Base-by-base conservation (phyloP, 2,329 filamentous ascomycete species). In the Diaporthe velutina region DNA sequence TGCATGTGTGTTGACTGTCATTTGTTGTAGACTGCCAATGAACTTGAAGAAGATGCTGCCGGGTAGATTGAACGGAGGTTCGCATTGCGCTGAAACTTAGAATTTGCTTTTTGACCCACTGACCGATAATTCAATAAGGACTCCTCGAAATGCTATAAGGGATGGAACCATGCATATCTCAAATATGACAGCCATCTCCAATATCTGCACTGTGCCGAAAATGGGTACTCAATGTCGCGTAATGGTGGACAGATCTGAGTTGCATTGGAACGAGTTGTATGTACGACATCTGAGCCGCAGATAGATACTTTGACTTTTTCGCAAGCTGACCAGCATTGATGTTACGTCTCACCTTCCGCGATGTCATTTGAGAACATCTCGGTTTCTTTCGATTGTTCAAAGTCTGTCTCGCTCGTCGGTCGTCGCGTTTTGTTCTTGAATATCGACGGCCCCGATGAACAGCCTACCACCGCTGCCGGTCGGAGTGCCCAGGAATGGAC, bases 71-170 rank as follows among this genome's bases (percentile, higher is more conserved):
- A 10, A 58, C 4, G 9, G 55, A 10, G 55, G 33, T 25, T 15
- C 55, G 55, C 19, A 40, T 58, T 38, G 30, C 33, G 19, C 33
- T 25, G 33, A 38, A 58, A n/a, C 25, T 54, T 64, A n/a, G 28
- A 64, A 30, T 67, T 52, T 52, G 30, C 28, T 35, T n/a, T 52
- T 1, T 50, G 64, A 52, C 22, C 64, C 64, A 67, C 64, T 28
- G 9, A 52, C 30, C 22, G 7, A 13, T 50, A 50, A 8, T 35
- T 52, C 61, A 38, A 35, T 28, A 67, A 38, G 61, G 25, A 22
- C 61, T 52, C 15, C 19, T 50, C 42, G 13, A 50, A 52, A 50
- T 67, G 22, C 45, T 67, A 67, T 25, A 50, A 52, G 45, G 45
- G 28, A 19, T 67, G 45, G 6, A 19, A 35, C 52, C 45, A 67